Conservation (phyloP, 768 basidiomycete species). For the Porpolomopsis calyptriformis region DNA sequence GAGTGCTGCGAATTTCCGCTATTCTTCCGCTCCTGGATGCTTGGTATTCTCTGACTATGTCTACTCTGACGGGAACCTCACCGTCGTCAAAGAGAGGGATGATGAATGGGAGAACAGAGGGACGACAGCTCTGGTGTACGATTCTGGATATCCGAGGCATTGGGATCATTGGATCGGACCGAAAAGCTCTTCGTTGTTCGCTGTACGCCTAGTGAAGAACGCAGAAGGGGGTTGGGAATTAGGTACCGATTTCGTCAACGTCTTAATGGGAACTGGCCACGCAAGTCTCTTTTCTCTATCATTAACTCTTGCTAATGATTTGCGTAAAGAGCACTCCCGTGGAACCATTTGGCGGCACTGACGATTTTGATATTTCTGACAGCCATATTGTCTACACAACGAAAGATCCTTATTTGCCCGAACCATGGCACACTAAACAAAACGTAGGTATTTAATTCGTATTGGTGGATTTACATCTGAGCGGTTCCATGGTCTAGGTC, state of each 20-base stretch:
- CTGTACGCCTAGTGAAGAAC: slow-evolving; percentile 43
- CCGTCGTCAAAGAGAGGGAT: slow-evolving; percentile 58
- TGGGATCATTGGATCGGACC: slow-evolving; percentile 72
- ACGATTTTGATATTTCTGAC: slow-evolving; percentile 68
- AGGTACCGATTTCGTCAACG: slow-evolving; percentile 42
- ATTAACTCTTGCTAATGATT: slow-evolving; percentile 1
- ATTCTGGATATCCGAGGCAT: slow-evolving; percentile 58
- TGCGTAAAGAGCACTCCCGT: slow-evolving; percentile 53
- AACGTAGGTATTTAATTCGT: slow-evolving; percentile 37
- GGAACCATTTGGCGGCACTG: slow-evolving; percentile 77
- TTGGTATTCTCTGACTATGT: slow-evolving; percentile 85
- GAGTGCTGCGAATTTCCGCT: slow-evolving; percentile 62
- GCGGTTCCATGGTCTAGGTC: slow-evolving; percentile 31
- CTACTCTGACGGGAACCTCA: slow-evolving; percentile 64
- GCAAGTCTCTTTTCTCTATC: slow-evolving; percentile 31
- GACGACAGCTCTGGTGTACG: slow-evolving; percentile 61
- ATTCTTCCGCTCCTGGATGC: slow-evolving; percentile 38
- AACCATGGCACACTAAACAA: slow-evolving; percentile 83
- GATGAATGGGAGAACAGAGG: slow-evolving; percentile 64
- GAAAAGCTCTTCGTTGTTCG: slow-evolving; percentile 65
- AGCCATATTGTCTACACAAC: slow-evolving; percentile 71
- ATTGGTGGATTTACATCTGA: not conserved
- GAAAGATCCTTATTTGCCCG: slow-evolving; percentile 68
- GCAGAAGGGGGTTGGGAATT: slow-evolving; percentile 44
- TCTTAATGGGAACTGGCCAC: slow-evolving; percentile 57